Evolutionary conservation across 139 green algal genomes (phyloP).

Genomic region (Gonium pectorale): DNA sequence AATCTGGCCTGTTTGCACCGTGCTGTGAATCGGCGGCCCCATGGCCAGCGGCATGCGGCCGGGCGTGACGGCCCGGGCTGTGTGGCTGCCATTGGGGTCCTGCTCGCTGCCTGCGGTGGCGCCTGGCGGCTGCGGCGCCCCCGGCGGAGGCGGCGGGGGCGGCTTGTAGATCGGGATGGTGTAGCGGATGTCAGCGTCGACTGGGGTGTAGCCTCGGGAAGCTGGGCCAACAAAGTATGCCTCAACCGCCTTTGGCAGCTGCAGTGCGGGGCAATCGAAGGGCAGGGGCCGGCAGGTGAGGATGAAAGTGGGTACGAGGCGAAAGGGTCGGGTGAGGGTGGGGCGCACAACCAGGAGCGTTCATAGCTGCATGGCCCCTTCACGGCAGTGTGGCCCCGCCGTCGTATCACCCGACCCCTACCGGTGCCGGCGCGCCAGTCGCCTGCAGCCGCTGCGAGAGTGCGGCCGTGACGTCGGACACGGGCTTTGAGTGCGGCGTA

Average conservation of each 20-base stretch:
- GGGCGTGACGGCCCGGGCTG: neutral
- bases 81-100: conserved; percentile 16
- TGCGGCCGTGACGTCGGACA: neutral
- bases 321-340: too few species aligned
- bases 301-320: too few species aligned
- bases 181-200: conserved; percentile 18
- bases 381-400: too few species aligned
- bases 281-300: neutral
- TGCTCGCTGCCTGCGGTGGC: neutral
- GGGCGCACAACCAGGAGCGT: too few species aligned
- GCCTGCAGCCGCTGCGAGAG: conserved; percentile 5
- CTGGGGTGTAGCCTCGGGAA: conserved; percentile 8
- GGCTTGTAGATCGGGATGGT: conserved; percentile 22
- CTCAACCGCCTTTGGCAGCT: conserved; percentile 39
- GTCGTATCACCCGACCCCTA: too few species aligned
- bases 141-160: neutral
- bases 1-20: conserved; percentile 11
- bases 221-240: conserved; percentile 33
- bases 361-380: too few species aligned
- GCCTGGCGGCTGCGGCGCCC: neutral
- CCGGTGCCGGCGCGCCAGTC: neutral
- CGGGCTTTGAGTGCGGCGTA: too few species aligned
- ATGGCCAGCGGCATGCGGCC: neutral
- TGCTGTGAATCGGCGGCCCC: conserved; percentile 5
- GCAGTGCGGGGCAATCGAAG: neutral